phyloP scores from a whole-genome alignment of 768 basidiomycete genomes.

The Kwoniella europaea region DNA sequence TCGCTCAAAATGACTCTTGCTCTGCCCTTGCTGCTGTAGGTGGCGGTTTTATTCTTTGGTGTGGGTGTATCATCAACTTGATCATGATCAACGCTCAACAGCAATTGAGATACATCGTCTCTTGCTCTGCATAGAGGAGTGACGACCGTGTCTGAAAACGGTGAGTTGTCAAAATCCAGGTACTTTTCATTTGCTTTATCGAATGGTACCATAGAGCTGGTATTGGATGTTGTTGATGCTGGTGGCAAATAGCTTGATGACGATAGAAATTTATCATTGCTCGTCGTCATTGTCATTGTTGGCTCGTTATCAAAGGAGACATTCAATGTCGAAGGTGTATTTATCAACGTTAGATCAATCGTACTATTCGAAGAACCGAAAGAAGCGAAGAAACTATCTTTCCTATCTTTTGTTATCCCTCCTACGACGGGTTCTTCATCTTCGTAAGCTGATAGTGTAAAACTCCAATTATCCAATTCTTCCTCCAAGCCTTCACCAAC shows the following conservation, averaged over 20 bases:
- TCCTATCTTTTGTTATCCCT: conserved; percentile 13
- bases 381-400: conserved; percentile 22
- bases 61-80: conserved; percentile 13
- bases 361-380: neutral
- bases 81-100: neutral
- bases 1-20: conserved; percentile 6
- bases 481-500: conserved; percentile 6
- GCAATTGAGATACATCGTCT: neutral
- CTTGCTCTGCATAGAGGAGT: conserved; percentile 1
- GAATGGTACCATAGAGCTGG: neutral
- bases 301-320: neutral
- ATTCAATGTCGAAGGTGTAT: conserved; percentile 2
- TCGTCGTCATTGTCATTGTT: neutral
- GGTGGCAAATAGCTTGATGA: conserved; percentile 3
- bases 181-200: neutral
- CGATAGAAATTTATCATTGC: too few species aligned
- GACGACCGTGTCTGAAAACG: conserved; percentile 10
- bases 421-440: conserved; percentile 8
- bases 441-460: conserved; percentile 33
- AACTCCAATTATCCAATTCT: conserved; percentile 33
- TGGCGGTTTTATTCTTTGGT: conserved; percentile 2
- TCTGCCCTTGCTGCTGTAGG: neutral
- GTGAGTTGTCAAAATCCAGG: neutral
- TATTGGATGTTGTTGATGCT: neutral
- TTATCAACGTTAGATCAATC: neutral